These are phyloP conservation scores for Candida golubevii DNA, from an alignment of 805 yeast species.

Conservation along the genomic window DNA sequence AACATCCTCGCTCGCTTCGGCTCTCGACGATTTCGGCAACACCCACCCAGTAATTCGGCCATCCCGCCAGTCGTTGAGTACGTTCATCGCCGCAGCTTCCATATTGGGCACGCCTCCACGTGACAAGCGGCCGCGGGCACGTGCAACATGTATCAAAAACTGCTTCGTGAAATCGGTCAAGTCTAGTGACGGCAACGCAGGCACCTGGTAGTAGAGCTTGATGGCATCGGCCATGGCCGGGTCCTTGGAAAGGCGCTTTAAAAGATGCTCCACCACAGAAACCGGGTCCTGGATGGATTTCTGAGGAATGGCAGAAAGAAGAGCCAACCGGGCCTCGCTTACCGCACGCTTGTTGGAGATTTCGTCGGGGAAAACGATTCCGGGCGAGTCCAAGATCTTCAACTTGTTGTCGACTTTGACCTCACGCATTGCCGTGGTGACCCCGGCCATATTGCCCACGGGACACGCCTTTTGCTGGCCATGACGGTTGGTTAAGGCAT, in stretches of 20 bases:
- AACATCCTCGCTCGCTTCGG: constrained; percentile 23
- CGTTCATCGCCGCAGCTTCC: constrained; percentile 74
- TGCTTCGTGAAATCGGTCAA: constrained; percentile 78
- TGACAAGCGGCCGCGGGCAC: constrained; percentile 87
- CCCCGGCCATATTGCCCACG: constrained; percentile 96
- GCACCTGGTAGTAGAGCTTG: constrained; percentile 68
- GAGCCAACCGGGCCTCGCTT: constrained; percentile 74
- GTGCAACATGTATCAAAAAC: constrained; percentile 86
- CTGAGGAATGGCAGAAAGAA: constrained; percentile 86
- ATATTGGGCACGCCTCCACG: constrained; percentile 92
- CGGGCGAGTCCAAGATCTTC: constrained; percentile 91
- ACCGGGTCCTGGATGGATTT: constrained; percentile 80
- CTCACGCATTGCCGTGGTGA: constrained; percentile 87
- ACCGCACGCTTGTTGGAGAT: constrained; percentile 36
- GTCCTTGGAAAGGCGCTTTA: constrained; percentile 71
- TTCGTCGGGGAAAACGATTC: constrained; percentile 89
- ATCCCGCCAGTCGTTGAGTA: constrained; percentile 94
- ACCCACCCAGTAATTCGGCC: constrained; percentile 93
- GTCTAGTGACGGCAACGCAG: constrained; percentile 70
- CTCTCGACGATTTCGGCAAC: constrained; percentile 55
- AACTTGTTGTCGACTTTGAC: constrained; percentile 88
- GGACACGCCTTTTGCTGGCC: constrained; percentile 80
- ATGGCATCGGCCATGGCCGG: constrained; percentile 75
- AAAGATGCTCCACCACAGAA: constrained; percentile 70
- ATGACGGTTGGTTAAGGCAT: constrained; percentile 80